Evolutionary conservation across 495 filamentous ascomycete species (phyloP), one percentile per base, ranked within the genome.

Genomic region (Neurospora sp.): DNA sequence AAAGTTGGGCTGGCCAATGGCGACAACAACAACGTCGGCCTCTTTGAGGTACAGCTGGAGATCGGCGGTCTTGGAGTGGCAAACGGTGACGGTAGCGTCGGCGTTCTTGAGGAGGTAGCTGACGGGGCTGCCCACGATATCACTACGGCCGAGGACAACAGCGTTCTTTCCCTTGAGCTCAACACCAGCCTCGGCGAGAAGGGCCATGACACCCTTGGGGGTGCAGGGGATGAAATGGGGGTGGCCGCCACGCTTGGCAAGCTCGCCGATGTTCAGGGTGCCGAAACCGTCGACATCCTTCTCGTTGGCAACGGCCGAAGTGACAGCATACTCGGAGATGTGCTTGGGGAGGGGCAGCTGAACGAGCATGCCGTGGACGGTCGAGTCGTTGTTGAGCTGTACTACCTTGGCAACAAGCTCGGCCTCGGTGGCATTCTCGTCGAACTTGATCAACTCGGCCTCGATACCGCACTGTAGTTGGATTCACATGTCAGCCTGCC

Each of bases 241-340:
- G 69, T 86, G 86, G 20, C 94, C 95, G 53, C 96, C 93, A 73
- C 93, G 90, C 87, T 98, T 98, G 71, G 96, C 94, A 74, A 99
- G 87, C 80, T 98, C 94, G 70, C 96, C 96, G 77, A 98, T 97
- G 81, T 97, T 98, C 74, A 87, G 85, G 39, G 92, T 89, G 47
- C 96, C 95, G 80, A 99, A 99, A 72, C 96, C 96, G 85, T 99
- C 96, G 39, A 99, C 96, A 87, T 98, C 96, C 83, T 99, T 99
- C 83, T 93, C 91, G 77, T 93, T 91, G 38, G 92, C 88, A 20
- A 99, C 96, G 12, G 92, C 90, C 38, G 93, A 96, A 68, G 96
- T 99, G 76, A 99, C 85, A 3, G 89, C 83, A 78, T 95, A 91
- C 83, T 98, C 96, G 71, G 93, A 92, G 74, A 99, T 90, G 78